Percentiles rank a stretch among this genome's conserved stretches.
Conservation (phyloP, 371 early-diverging fungal genomes). For the Neoconidiobolus thromboides region DNA sequence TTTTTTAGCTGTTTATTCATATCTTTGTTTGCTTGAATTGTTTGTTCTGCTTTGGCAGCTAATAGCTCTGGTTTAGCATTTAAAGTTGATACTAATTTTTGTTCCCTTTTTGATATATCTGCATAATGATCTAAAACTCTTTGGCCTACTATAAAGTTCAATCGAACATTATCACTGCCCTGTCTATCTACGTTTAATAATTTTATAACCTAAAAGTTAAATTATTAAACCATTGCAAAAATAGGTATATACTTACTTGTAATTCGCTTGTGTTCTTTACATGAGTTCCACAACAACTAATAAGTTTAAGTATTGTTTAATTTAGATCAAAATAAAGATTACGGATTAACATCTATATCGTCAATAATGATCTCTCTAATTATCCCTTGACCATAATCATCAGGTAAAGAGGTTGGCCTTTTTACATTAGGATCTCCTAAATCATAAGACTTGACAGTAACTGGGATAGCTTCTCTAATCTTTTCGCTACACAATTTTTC, state of each 20-base stretch:
- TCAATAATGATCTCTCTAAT: not conserved
- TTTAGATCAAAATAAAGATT: not conserved
- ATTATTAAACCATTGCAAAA: not conserved
- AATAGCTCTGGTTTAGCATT: not conserved
- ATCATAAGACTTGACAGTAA: not conserved
- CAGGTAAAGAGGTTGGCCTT: not conserved
- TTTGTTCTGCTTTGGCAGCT: too few species aligned
- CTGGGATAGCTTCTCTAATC: not conserved
- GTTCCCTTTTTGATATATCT: not conserved
- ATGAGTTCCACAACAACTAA: slow-evolving; percentile 4
- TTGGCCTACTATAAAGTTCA: not conserved
- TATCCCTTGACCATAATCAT: slow-evolving; percentile 1
- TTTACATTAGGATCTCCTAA: not conserved
- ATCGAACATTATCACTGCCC: not conserved
- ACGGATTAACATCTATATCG: slow-evolving; percentile 1
- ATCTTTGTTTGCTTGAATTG: not conserved
- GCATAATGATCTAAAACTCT: not conserved
- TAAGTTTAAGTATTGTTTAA: not conserved
- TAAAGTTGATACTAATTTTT: not conserved
- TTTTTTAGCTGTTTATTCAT: not conserved
- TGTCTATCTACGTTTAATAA: not conserved
- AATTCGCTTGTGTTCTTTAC: not conserved
- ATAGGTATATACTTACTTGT: not conserved
- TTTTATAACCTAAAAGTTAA: not conserved
- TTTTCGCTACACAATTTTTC: not conserved